phyloP scores from a whole-genome alignment of 1,284 basidiomycete species.

The Trametes polyzona region DNA sequence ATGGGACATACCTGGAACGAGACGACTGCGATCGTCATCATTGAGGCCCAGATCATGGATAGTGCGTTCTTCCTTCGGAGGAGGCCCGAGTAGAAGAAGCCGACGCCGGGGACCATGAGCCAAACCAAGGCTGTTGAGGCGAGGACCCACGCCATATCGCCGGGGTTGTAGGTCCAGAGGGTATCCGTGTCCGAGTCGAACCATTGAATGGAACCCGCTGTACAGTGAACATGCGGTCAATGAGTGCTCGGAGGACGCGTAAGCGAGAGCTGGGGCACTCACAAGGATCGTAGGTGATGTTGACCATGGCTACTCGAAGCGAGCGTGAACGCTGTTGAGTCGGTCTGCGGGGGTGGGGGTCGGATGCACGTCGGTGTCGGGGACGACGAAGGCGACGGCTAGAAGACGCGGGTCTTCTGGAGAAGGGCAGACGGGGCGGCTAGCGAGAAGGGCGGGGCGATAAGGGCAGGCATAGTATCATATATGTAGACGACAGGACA shows the following conservation, averaged over 20 bases:
- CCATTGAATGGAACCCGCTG: slow-evolving; percentile 37
- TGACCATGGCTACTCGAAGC: slow-evolving; percentile 44
- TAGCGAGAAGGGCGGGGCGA: slow-evolving; percentile 9
- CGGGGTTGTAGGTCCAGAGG: slow-evolving; percentile 63
- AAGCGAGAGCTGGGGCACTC: slow-evolving; percentile 25
- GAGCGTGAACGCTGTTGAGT: slow-evolving; percentile 9
- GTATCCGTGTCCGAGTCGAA: slow-evolving; percentile 45
- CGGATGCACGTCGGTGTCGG: slow-evolving; percentile 9
- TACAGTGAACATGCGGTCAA: slow-evolving; percentile 2
- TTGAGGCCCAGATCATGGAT: slow-evolving; percentile 87
- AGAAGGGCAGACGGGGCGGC: slow-evolving; percentile 14
- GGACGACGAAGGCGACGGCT: slow-evolving; percentile 6
- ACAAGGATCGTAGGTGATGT: slow-evolving; percentile 57
- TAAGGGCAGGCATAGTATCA: slow-evolving; percentile 5
- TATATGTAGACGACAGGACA: not conserved
- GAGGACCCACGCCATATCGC: slow-evolving; percentile 83
- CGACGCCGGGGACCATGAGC: slow-evolving; percentile 92
- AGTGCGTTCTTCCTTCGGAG: slow-evolving; percentile 89
- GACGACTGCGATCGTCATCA: slow-evolving; percentile 70
- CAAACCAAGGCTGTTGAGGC: slow-evolving; percentile 78
- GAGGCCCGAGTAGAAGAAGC: slow-evolving; percentile 90
- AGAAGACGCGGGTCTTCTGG: slow-evolving; percentile 4
- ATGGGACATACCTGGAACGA: slow-evolving; percentile 49
- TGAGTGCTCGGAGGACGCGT: not conserved
- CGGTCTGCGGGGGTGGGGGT: not conserved